Conservation (phyloP, 371 early-diverging fungal species). For the Mucor indicus region DNA sequence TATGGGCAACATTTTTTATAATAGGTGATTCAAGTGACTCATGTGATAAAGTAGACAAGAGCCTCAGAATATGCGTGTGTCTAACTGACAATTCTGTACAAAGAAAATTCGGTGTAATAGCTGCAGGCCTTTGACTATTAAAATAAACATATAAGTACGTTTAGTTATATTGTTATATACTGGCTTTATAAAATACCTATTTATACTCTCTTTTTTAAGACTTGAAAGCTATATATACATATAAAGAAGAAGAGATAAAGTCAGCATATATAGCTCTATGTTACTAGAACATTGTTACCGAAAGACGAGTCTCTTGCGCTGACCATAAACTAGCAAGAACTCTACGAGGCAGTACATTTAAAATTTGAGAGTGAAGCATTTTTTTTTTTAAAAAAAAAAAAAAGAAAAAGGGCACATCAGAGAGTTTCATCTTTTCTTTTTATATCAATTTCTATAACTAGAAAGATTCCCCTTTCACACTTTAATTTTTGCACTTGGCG, state of each 20-base stretch:
- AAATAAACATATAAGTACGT: constrained; percentile 17
- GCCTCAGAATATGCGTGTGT: constrained; percentile 60
- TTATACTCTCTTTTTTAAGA: too few relatives aligned
- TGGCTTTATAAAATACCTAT: too few relatives aligned
- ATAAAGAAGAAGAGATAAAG: too few relatives aligned
- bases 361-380: constrained; percentile 44
- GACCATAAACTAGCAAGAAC: constrained; percentile 38
- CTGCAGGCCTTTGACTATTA: constrained; percentile 20
- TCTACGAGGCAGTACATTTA: constrained; percentile 37
- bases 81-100: constrained; percentile 69
- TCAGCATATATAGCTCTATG: too few relatives aligned
- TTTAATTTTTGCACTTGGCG: too few relatives aligned
- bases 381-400: constrained; percentile 1
- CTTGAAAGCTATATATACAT: too few relatives aligned
- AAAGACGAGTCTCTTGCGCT: constrained; percentile 36
- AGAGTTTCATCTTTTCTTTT: too few relatives aligned
- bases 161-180: too few relatives aligned
- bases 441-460: too few relatives aligned
- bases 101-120: constrained; percentile 58
- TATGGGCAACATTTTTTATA: constrained; percentile 37
- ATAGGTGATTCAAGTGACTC: constrained; percentile 33
- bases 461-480: too few relatives aligned
- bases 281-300: too few relatives aligned
- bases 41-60: constrained; percentile 37
- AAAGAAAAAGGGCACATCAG: constrained; percentile 6